phyloP scores from a whole-genome alignment of 139 green algal genomes.

The Chlorella sp. region DNA sequence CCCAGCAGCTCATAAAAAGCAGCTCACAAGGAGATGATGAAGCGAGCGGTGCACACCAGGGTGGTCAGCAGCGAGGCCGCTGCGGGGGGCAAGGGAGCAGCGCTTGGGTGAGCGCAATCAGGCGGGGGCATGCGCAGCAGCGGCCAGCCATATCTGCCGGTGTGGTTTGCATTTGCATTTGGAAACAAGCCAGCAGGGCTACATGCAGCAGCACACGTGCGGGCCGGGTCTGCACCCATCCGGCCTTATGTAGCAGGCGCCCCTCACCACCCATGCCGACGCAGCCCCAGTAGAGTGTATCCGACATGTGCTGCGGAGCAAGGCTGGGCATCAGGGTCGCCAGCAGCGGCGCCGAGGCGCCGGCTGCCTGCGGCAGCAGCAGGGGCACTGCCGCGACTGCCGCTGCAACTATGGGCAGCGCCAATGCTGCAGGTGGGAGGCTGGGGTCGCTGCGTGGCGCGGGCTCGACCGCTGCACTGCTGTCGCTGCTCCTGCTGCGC shows the following conservation, averaged over 20 bases:
- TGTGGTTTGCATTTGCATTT: no score
- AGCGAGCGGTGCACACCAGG: slow-evolving; percentile 11
- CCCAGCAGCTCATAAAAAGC: no score
- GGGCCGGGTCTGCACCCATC: no score
- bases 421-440: background rate
- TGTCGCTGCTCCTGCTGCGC: background rate
- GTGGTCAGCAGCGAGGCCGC: slow-evolving; percentile 3
- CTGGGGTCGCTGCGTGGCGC: background rate
- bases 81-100: background rate
- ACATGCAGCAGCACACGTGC: no score
- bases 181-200: no score
- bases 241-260: no score
- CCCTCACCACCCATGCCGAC: no score
- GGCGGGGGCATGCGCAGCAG: no score
- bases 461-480: background rate
- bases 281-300: slow-evolving; percentile 2
- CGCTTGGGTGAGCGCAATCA: no score
- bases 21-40: slow-evolving; percentile 31
- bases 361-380: background rate
- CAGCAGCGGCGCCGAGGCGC: background rate
- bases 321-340: background rate
- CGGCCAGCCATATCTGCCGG: no score
- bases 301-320: background rate
- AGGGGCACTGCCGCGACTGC: background rate
- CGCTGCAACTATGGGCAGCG: background rate